Conservation (phyloP, 495 filamentous ascomycete species). For the Lophiostoma macrostomum region DNA sequence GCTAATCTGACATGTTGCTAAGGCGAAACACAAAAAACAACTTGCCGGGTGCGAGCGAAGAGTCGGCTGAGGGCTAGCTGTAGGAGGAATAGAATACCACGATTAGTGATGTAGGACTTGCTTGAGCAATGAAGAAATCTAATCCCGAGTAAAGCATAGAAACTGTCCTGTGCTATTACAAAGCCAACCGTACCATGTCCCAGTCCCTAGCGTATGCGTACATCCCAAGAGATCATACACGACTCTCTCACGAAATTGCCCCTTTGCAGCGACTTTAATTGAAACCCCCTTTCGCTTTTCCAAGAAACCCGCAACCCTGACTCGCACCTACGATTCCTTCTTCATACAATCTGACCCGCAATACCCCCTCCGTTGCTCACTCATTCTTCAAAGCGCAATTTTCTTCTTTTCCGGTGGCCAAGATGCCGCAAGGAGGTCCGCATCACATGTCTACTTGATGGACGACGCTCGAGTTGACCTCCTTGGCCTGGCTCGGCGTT, state of each 20-base stretch:
- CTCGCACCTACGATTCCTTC: too few relatives aligned
- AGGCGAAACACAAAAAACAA: not conserved
- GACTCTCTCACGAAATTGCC: not conserved
- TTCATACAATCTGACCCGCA: constrained; percentile 23
- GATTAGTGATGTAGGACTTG: constrained; percentile 18
- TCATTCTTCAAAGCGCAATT: constrained; percentile 5
- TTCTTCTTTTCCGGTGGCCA: constrained; percentile 28
- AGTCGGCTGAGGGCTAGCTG: too few relatives aligned
- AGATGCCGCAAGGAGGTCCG: constrained; percentile 19
- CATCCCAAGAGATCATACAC: not conserved
- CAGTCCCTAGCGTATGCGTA: not conserved
- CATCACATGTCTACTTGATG: constrained; percentile 3
- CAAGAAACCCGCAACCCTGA: too few relatives aligned
- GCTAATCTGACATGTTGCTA: not conserved
- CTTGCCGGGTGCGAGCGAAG: too few relatives aligned
- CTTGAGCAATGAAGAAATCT: constrained; percentile 23
- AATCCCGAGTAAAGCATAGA: constrained; percentile 1
- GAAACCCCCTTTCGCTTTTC: not conserved
- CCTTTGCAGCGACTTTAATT: not conserved
- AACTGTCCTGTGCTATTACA: too few relatives aligned
- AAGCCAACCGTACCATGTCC: constrained; percentile 2
- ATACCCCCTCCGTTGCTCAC: not conserved
- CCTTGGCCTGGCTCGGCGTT: constrained; percentile 25
- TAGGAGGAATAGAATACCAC: not conserved
- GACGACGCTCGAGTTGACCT: constrained; percentile 6